These are phyloP conservation scores for Solanum sitiens DNA, from an alignment of 257 asterid genomes.

Conservation along the genomic window DNA sequence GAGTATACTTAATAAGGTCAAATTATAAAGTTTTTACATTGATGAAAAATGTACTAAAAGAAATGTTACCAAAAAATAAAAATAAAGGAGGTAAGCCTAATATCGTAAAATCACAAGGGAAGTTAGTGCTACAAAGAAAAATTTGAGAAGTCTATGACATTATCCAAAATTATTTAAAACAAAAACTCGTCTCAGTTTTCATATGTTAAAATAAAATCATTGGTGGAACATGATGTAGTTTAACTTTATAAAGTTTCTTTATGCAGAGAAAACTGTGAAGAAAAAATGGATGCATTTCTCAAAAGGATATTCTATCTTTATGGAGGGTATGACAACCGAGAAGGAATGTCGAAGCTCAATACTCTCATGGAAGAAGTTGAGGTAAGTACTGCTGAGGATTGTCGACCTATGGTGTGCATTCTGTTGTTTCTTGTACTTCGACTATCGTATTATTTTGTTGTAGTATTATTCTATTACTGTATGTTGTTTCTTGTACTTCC, in stretches of 20 bases:
- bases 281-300: slow-evolving; percentile 30
- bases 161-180: neutral
- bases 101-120: neutral
- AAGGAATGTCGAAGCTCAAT: slow-evolving; percentile 37
- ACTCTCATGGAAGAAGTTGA: slow-evolving; percentile 35
- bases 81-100: neutral
- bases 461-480: neutral
- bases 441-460: neutral
- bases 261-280: slow-evolving; percentile 36
- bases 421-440: neutral
- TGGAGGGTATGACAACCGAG: slow-evolving; percentile 39
- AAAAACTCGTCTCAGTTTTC: neutral
- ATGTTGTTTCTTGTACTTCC: neutral
- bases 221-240: neutral
- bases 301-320: slow-evolving; percentile 22
- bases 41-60: neutral
- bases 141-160: neutral
- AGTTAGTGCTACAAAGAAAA: neutral
- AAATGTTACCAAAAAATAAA: neutral
- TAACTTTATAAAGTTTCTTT: neutral
- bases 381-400: slow-evolving; percentile 10
- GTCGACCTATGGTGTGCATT: neutral
- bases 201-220: neutral
- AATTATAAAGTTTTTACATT: neutral
- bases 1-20: neutral